These are phyloP conservation scores for Malus hybrid DNA, from an alignment of 331 rosid genomes.

Conservation along the genomic window DNA sequence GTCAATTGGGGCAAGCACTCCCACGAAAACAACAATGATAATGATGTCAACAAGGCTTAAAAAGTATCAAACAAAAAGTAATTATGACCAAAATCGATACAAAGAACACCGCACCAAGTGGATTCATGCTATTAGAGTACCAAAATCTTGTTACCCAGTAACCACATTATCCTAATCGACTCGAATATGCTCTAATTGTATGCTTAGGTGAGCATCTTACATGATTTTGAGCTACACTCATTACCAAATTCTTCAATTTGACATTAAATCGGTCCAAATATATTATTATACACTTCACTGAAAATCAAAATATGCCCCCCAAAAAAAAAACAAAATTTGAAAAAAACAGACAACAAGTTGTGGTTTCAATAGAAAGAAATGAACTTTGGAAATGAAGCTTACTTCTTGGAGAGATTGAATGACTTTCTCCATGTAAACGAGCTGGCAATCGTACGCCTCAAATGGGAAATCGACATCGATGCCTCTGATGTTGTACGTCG, in stretches of 20 bases:
- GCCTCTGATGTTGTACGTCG: conserved; percentile 73
- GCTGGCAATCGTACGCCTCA: conserved; percentile 87
- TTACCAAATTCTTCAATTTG: background rate
- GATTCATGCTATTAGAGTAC: background rate
- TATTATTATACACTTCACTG: background rate
- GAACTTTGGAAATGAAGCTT: conserved; percentile 8
- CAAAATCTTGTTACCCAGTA: background rate
- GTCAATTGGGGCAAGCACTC: background rate
- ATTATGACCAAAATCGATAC: background rate
- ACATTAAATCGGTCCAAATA: background rate
- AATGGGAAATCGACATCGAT: conserved; percentile 80
- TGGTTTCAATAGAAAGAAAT: background rate
- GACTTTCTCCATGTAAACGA: conserved; percentile 95
- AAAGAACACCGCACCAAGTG: background rate
- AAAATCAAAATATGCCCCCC: background rate
- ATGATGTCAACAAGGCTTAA: background rate
- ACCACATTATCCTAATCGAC: background rate
- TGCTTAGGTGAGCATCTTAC: background rate
- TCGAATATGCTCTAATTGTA: background rate
- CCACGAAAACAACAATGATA: background rate
- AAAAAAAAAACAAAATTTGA: background rate
- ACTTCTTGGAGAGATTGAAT: conserved; percentile 83
- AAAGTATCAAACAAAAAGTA: background rate
- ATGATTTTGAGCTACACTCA: background rate
- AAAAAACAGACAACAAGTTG: background rate